Conservation (phyloP, 768 basidiomycete genomes). For the Lentinula lateritia region DNA sequence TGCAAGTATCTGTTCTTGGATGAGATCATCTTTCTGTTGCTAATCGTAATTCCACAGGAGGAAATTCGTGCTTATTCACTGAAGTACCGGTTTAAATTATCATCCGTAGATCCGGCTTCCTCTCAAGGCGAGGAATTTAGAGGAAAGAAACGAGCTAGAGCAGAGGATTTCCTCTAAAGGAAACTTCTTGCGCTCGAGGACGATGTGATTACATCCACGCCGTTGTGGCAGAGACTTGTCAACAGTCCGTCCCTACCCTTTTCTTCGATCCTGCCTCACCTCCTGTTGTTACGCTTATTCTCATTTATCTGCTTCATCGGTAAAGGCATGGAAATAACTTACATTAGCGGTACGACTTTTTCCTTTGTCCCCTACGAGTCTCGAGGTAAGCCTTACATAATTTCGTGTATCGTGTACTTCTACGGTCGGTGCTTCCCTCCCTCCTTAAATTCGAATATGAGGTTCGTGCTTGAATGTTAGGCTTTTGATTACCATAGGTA, state of each 20-base stretch:
- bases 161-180: slow-evolving; percentile 75
- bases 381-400: slow-evolving; percentile 8
- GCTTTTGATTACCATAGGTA: background rate
- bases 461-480: slow-evolving; percentile 4
- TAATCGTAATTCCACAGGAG: slow-evolving; percentile 40
- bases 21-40: background rate
- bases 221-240: background rate
- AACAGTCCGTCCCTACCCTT: slow-evolving; percentile 9
- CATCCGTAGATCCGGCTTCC: slow-evolving; percentile 24
- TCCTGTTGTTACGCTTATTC: background rate
- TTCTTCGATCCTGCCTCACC: background rate
- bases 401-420: slow-evolving; percentile 3
- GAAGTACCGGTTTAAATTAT: slow-evolving; percentile 55
- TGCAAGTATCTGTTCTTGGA: slow-evolving; percentile 34
- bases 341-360: slow-evolving; percentile 5
- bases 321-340: background rate
- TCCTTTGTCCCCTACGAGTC: background rate
- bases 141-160: slow-evolving; percentile 80
- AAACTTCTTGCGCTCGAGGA: background rate
- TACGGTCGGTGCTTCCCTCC: slow-evolving; percentile 7
- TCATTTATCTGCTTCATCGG: background rate
- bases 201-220: background rate
- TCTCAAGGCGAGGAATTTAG: slow-evolving; percentile 50
- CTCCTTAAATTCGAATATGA: background rate
- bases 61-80: slow-evolving; percentile 65